phyloP scores from a whole-genome alignment of 805 yeast species.

The Jamesozyma hellenica region DNA sequence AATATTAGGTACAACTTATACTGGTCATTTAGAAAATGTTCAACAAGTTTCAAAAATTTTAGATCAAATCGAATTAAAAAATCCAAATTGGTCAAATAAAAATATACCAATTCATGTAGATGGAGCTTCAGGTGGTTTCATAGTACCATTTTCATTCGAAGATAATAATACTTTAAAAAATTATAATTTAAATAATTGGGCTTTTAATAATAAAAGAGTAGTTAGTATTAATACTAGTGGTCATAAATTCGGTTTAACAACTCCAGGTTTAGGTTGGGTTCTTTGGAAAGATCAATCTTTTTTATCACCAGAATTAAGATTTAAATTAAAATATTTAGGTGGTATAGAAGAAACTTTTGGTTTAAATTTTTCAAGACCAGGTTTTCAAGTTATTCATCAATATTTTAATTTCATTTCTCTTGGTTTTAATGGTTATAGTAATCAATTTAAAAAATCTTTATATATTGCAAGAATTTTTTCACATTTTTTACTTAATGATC shows the following conservation, averaged over 20 bases:
- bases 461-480: conserved; percentile 59
- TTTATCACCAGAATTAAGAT: conserved; percentile 63
- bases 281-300: conserved; percentile 59
- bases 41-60: conserved; percentile 49
- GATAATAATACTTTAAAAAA: conserved; percentile 36
- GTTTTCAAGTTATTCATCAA: conserved; percentile 82
- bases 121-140: conserved; percentile 85
- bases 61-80: conserved; percentile 46
- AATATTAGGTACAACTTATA: conserved; percentile 83
- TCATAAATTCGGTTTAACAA: conserved; percentile 83
- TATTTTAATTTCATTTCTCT: conserved; percentile 67
- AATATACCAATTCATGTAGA: conserved; percentile 85
- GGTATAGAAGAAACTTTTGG: conserved; percentile 82
- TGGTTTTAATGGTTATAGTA: conserved; percentile 64
- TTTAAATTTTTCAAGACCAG: conserved; percentile 85
- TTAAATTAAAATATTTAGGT: conserved; percentile 75
- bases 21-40: conserved; percentile 85
- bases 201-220: conserved; percentile 67
- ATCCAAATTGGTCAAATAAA: conserved; percentile 26
- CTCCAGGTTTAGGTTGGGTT: conserved; percentile 92
- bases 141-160: conserved; percentile 78
- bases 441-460: conserved; percentile 51
- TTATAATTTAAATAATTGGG: conserved; percentile 43
- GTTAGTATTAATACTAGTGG: conserved; percentile 83
- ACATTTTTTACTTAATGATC: conserved; percentile 37